A percentile compares a stretch with the other conserved stretches of the same genome.
These are phyloP conservation scores for Podospora tetraspora DNA, from an alignment of 495 filamentous ascomycete genomes.

Conservation along the genomic window DNA sequence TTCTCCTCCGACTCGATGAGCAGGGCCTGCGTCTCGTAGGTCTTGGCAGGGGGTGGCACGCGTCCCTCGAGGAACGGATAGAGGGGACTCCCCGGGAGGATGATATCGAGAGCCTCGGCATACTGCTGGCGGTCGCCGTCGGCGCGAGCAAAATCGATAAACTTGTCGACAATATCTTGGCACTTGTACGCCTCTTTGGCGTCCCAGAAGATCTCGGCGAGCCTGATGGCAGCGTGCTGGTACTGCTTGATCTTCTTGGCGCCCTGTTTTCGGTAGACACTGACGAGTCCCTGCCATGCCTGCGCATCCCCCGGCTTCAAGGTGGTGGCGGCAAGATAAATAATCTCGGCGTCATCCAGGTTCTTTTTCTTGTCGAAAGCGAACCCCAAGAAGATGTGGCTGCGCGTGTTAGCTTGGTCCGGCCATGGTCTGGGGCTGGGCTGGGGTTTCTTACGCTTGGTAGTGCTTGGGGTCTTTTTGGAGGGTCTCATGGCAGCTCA, in stretches of 20 bases:
- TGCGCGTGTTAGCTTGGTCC: constrained; percentile 28
- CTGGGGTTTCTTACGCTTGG: constrained; percentile 55
- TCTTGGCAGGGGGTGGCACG: constrained; percentile 70
- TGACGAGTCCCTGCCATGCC: constrained; percentile 88
- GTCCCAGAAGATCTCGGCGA: constrained; percentile 70
- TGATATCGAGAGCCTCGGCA: constrained; percentile 63
- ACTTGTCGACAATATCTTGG: constrained; percentile 77
- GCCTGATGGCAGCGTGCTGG: constrained; percentile 59
- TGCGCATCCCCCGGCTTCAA: constrained; percentile 51
- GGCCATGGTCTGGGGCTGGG: background rate
- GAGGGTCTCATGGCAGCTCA: constrained; percentile 61
- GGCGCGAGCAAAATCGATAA: constrained; percentile 60
- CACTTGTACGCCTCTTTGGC: constrained; percentile 62
- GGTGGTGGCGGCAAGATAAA: constrained; percentile 68
- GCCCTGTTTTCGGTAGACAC: constrained; percentile 73
- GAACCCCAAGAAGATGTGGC: constrained; percentile 76
- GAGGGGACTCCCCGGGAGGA: constrained; percentile 70
- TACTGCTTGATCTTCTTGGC: constrained; percentile 65
- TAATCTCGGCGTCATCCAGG: constrained; percentile 62
- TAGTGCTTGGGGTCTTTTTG: constrained; percentile 72
- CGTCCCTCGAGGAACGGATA: constrained; percentile 83
- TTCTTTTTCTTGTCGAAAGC: constrained; percentile 69
- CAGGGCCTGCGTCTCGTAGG: constrained; percentile 78
- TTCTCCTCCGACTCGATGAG: constrained; percentile 83
- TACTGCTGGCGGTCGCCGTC: constrained; percentile 68